Percentiles rank a stretch among this genome's conserved stretches.
These are phyloP conservation scores for Russula vinacea DNA, from an alignment of 768 basidiomycete species.

Conservation along the genomic window DNA sequence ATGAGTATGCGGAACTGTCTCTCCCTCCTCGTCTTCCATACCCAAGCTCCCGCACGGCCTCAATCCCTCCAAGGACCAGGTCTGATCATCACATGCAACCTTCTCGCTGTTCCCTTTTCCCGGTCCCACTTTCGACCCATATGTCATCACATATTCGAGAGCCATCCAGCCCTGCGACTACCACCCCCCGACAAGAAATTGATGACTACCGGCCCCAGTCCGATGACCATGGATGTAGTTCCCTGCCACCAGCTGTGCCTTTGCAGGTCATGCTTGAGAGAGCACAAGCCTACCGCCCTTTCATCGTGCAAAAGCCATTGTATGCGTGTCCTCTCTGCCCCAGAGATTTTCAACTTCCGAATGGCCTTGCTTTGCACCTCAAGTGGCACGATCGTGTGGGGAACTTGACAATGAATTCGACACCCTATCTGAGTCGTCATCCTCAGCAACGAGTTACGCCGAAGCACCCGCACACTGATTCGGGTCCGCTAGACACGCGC, in stretches of 20 bases:
- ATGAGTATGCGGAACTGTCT: not conserved
- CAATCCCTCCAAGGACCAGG: not conserved
- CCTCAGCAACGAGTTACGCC: not conserved
- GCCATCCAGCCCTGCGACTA: not conserved
- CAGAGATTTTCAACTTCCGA: slow-evolving; percentile 26
- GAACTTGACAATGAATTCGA: not conserved
- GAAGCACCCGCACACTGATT: not conserved
- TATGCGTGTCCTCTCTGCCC: slow-evolving; percentile 28
- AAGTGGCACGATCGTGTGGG: slow-evolving; percentile 29
- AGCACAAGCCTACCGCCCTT: not conserved
- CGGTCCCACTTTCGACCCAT: not conserved
- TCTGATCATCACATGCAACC: slow-evolving; percentile 4
- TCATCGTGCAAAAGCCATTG: not conserved
- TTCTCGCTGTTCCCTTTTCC: not conserved
- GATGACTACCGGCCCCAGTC: not conserved
- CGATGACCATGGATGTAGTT: not conserved
- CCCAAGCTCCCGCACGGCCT: not conserved
- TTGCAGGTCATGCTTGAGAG: slow-evolving; percentile 2
- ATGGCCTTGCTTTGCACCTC: slow-evolving; percentile 29
- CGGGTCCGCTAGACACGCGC: not conserved
- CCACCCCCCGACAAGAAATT: not conserved
- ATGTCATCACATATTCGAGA: not conserved
- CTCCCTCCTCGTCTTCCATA: slow-evolving; percentile 1
- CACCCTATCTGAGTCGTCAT: not conserved
- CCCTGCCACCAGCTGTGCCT: not conserved